Percentiles rank a stretch among this genome's conserved stretches.
phyloP scores from a whole-genome alignment of 2,329 filamentous ascomycete genomes.

The Grosmannia penicillata region DNA sequence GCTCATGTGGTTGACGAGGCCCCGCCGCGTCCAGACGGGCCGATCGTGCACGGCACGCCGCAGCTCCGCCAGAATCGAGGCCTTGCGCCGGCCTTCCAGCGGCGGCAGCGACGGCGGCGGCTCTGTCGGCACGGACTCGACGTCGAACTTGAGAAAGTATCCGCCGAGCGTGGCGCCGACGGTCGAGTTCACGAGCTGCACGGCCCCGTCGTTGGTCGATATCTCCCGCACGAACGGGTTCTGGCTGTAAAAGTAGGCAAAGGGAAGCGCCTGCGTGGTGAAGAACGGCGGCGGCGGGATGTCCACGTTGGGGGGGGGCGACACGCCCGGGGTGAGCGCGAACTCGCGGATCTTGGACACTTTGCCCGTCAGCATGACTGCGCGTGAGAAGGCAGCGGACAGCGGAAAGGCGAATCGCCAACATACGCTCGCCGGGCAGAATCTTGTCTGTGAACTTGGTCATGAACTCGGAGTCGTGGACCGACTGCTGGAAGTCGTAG shows the following conservation, averaged over 20 bases:
- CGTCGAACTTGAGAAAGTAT: conserved; percentile 43
- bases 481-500: conserved; percentile 76
- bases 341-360: conserved; percentile 44
- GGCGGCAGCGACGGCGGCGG: conserved; percentile 43
- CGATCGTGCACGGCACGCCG: conserved; percentile 52
- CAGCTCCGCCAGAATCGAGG: conserved; percentile 49
- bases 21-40: conserved; percentile 77
- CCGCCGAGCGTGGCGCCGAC: conserved; percentile 40
- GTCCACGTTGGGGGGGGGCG: conserved; percentile 45
- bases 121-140: conserved; percentile 45
- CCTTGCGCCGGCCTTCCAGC: conserved; percentile 44
- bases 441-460: conserved; percentile 56
- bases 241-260: conserved; percentile 71
- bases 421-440: conserved; percentile 52
- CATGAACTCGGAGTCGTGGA: conserved; percentile 53
- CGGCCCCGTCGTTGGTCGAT: conserved; percentile 36
- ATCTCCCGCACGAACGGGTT: conserved; percentile 61
- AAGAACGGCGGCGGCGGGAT: conserved; percentile 70
- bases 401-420: not conserved
- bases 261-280: conserved; percentile 58
- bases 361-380: conserved; percentile 10
- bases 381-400: conserved; percentile 8
- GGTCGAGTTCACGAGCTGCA: conserved; percentile 39
- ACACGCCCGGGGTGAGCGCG: conserved; percentile 47
- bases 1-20: conserved; percentile 58